Evolutionary conservation across 306 rosid species (phyloP), one percentile per base, ranked within the genome.

Genomic region (Phaseolus lunatus): DNA sequence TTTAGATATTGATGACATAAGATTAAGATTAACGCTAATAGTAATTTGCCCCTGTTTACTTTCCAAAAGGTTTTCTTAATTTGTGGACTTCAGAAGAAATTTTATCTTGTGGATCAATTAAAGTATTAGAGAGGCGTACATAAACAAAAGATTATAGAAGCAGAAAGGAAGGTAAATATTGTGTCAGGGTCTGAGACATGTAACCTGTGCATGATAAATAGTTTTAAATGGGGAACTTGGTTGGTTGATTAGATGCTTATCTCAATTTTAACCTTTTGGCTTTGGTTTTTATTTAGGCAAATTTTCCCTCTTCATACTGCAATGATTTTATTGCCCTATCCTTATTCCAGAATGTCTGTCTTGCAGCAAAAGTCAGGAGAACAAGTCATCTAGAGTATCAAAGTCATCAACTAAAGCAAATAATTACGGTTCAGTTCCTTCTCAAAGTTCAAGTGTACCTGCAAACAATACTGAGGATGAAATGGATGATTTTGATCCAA

Each of bases 401-500:
- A 83, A 87, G 83, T 80, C 89, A 72, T 81, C 94, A 62, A 78
- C 83, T 56, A 86, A 84, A 62, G 81, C 87, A 67, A 80, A 86
- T 57, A 81, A 75, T 49, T 83, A 86, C 61, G 52, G 77, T 77
- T 78, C 92, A 73, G 82, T 77, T 78, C 72, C 86, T 79, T 76
- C 89, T 66, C 92, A 89, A 73, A 84, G 85, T 43, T 39, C 90
- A 50, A 80, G 73, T 69, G 82, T 58, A 75, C 82, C 83, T 59
- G 79, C 78, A 49, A 88, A 78, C 52, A 79, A 73, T 49, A 69
- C 83, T 1, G 93, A 92, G 37, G 96, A 90, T 61, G 97, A 92
- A 73, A 85, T 91, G 81, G 97, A 91, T 64, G 97, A 92, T 72
- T 96, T 96, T 88, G 96, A 96, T 85, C 99, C 99, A 1, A 90